Evolutionary conservation across 129 eudicot species (phyloP), one percentile per base, ranked within the genome.

Genomic region (Arctium lappa): DNA sequence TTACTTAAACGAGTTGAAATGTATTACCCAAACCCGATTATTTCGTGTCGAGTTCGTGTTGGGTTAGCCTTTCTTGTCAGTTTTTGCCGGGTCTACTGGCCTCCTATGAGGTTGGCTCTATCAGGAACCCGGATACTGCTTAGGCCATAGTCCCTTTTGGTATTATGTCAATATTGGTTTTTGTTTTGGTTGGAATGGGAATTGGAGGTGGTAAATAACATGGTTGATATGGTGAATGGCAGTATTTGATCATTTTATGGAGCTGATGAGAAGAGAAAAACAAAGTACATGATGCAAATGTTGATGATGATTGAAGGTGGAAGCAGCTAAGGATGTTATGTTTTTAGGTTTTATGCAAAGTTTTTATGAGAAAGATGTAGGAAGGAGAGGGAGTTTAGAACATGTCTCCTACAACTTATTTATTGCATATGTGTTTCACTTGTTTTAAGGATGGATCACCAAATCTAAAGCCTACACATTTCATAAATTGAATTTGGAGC

Each of bases 241-340:
- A 68, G 72, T 68, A 68, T 68, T 68, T 68, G 72, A 29, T 68
- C 34, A 68, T 27, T 68, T 68, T 68, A 68, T 68, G 72, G 72
- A 27, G 72, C 72, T 68, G 36, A 68, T 68, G 72, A 60, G 33
- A 68, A 68, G 36, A 68, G 72, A 68, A 68, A 68, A 68, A 37
- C 13, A 68, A 27, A 68, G 72, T 1, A 29, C 72, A 30, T 68
- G 68, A 60, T 44, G 50, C 10, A 44, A 8, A 18, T 60, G 6
- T 13, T 60, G 18, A 13, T 16, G 72, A 66, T 9, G 72, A 68
- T 60, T n/a, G 15, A 60, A 16, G 68, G 27, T 60, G 56, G 56
- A 46, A 46, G 56, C 56, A 46, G 56, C 56, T 60, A 60, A 60
- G 5, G 6, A n/a, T n/a, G 9, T 60, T 1, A n/a, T n/a, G 9